Base-by-base conservation (phyloP, 805 yeast species). In the Candida ovalis region DNA sequence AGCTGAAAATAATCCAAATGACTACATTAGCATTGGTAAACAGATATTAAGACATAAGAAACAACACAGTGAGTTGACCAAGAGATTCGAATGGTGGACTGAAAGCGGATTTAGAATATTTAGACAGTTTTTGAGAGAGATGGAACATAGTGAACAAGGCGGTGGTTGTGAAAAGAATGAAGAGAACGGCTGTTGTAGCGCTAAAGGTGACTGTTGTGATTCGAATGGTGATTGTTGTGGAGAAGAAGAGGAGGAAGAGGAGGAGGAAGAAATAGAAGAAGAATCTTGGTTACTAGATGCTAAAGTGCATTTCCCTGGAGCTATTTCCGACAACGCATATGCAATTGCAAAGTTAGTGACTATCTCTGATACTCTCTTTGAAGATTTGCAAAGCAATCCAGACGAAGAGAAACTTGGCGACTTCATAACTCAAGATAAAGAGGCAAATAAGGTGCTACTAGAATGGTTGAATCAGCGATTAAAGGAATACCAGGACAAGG, bases 21-120 rank as follows among this genome's bases (percentile, higher is more conserved):
- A 86, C 54, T 61, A 74, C 2, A 76, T 86, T 12, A 72, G 80
- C 45, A 60, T 88, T n/a, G 81, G 84, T 1, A 68, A 72, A 1
- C 84, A 81, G 52, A 57, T 62, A 45, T 40, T 61, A 44, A 47
- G 46, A 3, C 57, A 48, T 25, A 52, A 51, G 23, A 54, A 49
- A 19, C 46, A 53, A 2, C 48, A 53, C 7, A 55, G 52, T 4
- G 51, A 53, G 13, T 27, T 59, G 36, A 53, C 49, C 27, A 44
- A 41, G 17, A 46, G 60, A 33, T 47, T 55, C n/a, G 49, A 55
- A 27, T 60, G 63, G 64, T 62, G 64, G 63, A 39, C 53, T n/a
- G 49, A 55, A 19, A 30, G 44, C n/a, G 65, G 66, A 0, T 57
- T 46, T 46, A 47, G 45, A 21, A 33, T 48, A 8, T 42, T 61